A percentile compares a stretch with the other conserved stretches of the same genome.
Evolutionary conservation across 331 rosid species (phyloP).

Genomic region (Saraca asoca): DNA sequence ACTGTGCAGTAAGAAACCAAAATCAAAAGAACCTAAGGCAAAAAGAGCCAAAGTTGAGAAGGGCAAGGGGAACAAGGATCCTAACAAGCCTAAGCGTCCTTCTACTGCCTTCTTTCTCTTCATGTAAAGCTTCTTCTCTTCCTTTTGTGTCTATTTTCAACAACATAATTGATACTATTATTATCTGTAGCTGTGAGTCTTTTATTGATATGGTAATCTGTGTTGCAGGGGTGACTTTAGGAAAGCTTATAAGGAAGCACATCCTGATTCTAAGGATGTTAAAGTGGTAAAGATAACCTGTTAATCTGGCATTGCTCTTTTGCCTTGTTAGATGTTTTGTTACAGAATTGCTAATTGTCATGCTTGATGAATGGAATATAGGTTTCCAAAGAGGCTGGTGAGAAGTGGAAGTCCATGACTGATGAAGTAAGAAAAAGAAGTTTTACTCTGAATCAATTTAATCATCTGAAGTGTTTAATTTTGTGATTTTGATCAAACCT

Average conservation of each 20-base stretch:
- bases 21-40: slow-evolving; percentile 55
- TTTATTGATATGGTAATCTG: background rate
- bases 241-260: slow-evolving; percentile 65
- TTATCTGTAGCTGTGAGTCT: background rate
- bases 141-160: background rate
- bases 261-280: slow-evolving; percentile 72
- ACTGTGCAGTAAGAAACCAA: slow-evolving; percentile 56
- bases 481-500: background rate
- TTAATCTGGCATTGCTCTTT: background rate
- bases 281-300: slow-evolving; percentile 46
- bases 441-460: too few species aligned
- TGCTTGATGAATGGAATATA: background rate
- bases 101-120: slow-evolving; percentile 78
- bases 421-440: slow-evolving; percentile 56
- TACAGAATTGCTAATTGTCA: background rate
- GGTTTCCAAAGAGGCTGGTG: slow-evolving; percentile 86
- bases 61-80: slow-evolving; percentile 59
- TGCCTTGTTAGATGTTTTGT: background rate
- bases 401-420: slow-evolving; percentile 73
- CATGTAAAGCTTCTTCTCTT: slow-evolving; percentile 38
- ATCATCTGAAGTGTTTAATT: too few species aligned
- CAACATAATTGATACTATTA: background rate
- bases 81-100: slow-evolving; percentile 83
- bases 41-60: slow-evolving; percentile 58
- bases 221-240: slow-evolving; percentile 75